Evolutionary conservation across 2,329 filamentous ascomycete species (phyloP).

Genomic region (Aspergillus pseudotamarii): DNA sequence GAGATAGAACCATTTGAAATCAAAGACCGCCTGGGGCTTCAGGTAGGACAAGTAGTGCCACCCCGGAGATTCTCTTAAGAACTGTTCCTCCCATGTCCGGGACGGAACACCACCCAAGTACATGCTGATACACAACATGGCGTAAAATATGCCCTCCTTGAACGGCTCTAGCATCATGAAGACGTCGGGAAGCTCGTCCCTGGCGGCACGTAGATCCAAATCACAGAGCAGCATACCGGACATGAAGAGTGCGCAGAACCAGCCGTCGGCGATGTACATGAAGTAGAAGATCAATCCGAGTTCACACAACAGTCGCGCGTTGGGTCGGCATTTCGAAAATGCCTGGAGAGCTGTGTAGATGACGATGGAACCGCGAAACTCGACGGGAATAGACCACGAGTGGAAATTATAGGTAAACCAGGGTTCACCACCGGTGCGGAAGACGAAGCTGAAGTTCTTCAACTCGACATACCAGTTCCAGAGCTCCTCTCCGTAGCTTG

Average conservation of each 20-base stretch:
- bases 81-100: constrained; percentile 49
- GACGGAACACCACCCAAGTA: constrained; percentile 66
- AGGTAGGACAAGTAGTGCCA: constrained; percentile 64
- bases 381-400: constrained; percentile 66
- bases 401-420: constrained; percentile 64
- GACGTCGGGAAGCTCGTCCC: constrained; percentile 54
- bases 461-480: constrained; percentile 58
- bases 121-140: constrained; percentile 55
- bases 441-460: constrained; percentile 72
- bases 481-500: constrained; percentile 52
- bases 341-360: constrained; percentile 62
- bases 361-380: constrained; percentile 66
- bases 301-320: constrained; percentile 59
- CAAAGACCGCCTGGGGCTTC: constrained; percentile 67
- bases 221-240: constrained; percentile 65
- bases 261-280: constrained; percentile 68
- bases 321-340: constrained; percentile 58
- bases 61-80: constrained; percentile 58
- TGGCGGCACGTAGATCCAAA: constrained; percentile 58
- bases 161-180: constrained; percentile 51
- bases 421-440: constrained; percentile 58
- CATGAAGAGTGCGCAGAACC: constrained; percentile 63
- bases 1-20: constrained; percentile 70
- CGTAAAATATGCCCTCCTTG: constrained; percentile 57
- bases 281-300: constrained; percentile 63